Evolutionary conservation across 176 grass and related monocot genomes (phyloP).

Genomic region (Thinopyrum elongatum): DNA sequence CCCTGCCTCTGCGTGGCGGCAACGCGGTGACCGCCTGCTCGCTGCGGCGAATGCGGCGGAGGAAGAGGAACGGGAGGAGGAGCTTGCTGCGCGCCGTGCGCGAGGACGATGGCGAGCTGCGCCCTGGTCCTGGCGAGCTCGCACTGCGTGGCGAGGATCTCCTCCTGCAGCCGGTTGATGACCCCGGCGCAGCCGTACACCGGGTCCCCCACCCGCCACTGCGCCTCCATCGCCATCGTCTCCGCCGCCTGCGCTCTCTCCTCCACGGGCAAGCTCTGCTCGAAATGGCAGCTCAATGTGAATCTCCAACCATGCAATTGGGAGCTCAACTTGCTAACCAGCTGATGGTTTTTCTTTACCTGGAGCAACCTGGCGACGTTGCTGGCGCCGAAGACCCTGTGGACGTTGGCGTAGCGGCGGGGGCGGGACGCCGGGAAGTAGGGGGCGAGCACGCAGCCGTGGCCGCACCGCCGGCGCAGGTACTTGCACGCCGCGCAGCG

Average conservation of each 20-base stretch:
- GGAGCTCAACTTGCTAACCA: background rate
- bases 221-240: slow-evolving; percentile 54
- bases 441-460: slow-evolving; percentile 58
- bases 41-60: background rate
- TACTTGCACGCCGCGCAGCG: slow-evolving; percentile 56
- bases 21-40: background rate
- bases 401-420: slow-evolving; percentile 47
- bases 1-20: background rate
- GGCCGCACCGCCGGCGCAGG: slow-evolving; percentile 62
- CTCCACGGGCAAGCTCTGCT: slow-evolving; percentile 39
- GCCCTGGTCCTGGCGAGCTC: slow-evolving; percentile 55
- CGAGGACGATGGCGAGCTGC: slow-evolving; percentile 36
- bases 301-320: background rate
- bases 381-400: slow-evolving; percentile 76
- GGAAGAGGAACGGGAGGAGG: background rate
- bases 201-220: slow-evolving; percentile 63
- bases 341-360: background rate
- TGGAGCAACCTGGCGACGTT: slow-evolving; percentile 60
- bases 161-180: slow-evolving; percentile 43
- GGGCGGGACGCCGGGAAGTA: slow-evolving; percentile 64
- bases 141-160: slow-evolving; percentile 40
- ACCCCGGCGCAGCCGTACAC: slow-evolving; percentile 64
- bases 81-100: background rate
- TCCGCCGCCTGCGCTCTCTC: slow-evolving; percentile 49
- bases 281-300: background rate